Evolutionary conservation across 495 filamentous ascomycete genomes (phyloP), one percentile per base, ranked within the genome.

Genomic region (Entonaema liquescens): DNA sequence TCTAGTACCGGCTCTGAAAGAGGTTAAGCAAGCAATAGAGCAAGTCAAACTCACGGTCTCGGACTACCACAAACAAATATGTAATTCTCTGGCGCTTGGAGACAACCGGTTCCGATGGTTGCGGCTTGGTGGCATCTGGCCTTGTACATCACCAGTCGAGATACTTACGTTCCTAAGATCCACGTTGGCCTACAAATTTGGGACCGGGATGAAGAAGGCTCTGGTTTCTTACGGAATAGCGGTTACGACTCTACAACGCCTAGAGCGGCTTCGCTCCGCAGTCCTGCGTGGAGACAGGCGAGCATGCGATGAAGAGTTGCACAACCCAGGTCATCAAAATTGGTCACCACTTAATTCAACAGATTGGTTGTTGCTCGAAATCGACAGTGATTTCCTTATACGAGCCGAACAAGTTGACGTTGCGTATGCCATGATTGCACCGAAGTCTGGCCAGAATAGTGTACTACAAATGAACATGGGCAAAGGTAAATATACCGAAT

Each of bases 361-460:
- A 0, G 88, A 90, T 57, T 89, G 86, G 85, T 67, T 90, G 0
- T 77, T 90, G 11, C 74, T 90, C 1, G 88, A 90, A 62, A 83
- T 90, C 36, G 88, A 90, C 13, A 67, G 75, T 6, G 80, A 89
- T 62, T 68, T 89, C 1, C 71, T 88, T 2, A 85, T 89, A 40
- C 78, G 87, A 0, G 58, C 67, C 0, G 83, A 80, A 5, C 87
- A 89, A 61, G 78, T 85, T 0, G 79, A 84, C 47, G 86, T 89
- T 38, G 86, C 87, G 1, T 64, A 47, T 13, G 83, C 81, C 0
- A 90, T 81, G 13, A 87, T 86, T 17, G 72, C 76, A 0, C 88
- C 88, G 0, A 23, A 54, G 0, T 82, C 76, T 1, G 72, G 74
- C 5, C 50, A 71, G 0, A 89, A 89, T 59, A 83, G 84, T 5